Evolutionary conservation across 768 basidiomycete species (phyloP), one percentile per base, ranked within the genome.

Genomic region (Suillus clintonianus): DNA sequence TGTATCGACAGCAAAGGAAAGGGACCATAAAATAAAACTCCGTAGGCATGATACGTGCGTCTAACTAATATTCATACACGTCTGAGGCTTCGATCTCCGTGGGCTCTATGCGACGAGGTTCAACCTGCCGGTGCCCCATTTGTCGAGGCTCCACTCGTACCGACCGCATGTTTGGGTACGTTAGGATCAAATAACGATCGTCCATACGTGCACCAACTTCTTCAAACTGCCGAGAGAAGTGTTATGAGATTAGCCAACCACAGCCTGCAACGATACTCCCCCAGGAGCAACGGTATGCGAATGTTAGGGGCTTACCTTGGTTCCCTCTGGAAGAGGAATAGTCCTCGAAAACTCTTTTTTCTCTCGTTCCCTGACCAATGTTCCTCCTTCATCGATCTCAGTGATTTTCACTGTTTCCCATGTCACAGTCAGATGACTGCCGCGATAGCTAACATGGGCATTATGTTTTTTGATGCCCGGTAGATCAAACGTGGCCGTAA

Each of bases 371-470:
- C 88, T 80, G 36, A 89, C 79, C n/a, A 86, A 70, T 14, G 82
- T 79, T 24, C 83, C 87, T 24, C 82, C 81, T 64, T 91, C 89
- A 66, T 85, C 82, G 77, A 81, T 83, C 72, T 91, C 90, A 14
- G 80, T 78, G 56, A 86, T 79, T 67, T 84, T 86, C 61, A 85
- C 79, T 11, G 80, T 83, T 63, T 83, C 81, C 90, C 90, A 92
- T 19, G 85, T 88, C 43, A 92, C 80, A 42, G 89, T 79, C 11
- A 92, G 77, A 51, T 84, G 78, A 66, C 83, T 77, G 60, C 82
- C 81, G 60, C 89, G 88, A 68, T 85, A 92, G 71, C 86, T 90
- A 70, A 92, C 87, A 67, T 92, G 90, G 61, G 91, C 84, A 64
- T 92, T 86, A 63, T 90, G 83, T 72, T 91, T 92, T 70, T 80